phyloP scores from a whole-genome alignment of 1,284 basidiomycete species.

The Marasmius oreades region DNA sequence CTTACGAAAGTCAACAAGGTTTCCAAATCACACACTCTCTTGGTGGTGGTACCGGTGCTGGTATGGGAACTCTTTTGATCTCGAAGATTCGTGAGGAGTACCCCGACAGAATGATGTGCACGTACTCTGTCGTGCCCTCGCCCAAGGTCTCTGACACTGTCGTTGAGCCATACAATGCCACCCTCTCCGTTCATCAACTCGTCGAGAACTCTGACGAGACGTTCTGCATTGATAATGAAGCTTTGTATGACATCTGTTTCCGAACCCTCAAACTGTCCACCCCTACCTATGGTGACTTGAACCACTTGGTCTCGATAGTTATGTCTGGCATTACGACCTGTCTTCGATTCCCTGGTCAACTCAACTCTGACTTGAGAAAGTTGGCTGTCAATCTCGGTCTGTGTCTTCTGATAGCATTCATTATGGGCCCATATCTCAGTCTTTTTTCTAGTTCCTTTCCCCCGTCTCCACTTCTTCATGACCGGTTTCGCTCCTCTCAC shows the following conservation, averaged over 20 bases:
- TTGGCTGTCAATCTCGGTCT: slow-evolving; percentile 97
- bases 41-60: slow-evolving; percentile 95
- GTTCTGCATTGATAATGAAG: slow-evolving; percentile 98
- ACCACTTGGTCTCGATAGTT: slow-evolving; percentile 95
- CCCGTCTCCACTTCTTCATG: slow-evolving; percentile 99
- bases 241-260: slow-evolving; percentile 98
- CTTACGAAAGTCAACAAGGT: slow-evolving; percentile 38
- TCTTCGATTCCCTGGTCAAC: slow-evolving; percentile 96
- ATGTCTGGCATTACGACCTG: slow-evolving; percentile 98
- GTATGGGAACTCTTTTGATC: slow-evolving; percentile 88
- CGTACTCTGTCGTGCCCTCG: slow-evolving; percentile 93
- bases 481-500: slow-evolving; percentile 96
- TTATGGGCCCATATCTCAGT: slow-evolving; percentile 7
- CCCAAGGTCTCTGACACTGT: slow-evolving; percentile 98
- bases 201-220: slow-evolving; percentile 97
- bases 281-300: slow-evolving; percentile 95
- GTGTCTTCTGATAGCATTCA: slow-evolving; percentile 21
- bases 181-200: slow-evolving; percentile 92
- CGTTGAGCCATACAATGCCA: slow-evolving; percentile 97
- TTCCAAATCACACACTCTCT: slow-evolving; percentile 98
- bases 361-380: slow-evolving; percentile 97
- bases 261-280: slow-evolving; percentile 92
- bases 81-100: slow-evolving; percentile 93
- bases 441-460: slow-evolving; percentile 77
- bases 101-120: slow-evolving; percentile 96